phyloP scores from a whole-genome alignment of 768 basidiomycete genomes.

The Boletus sp. region DNA sequence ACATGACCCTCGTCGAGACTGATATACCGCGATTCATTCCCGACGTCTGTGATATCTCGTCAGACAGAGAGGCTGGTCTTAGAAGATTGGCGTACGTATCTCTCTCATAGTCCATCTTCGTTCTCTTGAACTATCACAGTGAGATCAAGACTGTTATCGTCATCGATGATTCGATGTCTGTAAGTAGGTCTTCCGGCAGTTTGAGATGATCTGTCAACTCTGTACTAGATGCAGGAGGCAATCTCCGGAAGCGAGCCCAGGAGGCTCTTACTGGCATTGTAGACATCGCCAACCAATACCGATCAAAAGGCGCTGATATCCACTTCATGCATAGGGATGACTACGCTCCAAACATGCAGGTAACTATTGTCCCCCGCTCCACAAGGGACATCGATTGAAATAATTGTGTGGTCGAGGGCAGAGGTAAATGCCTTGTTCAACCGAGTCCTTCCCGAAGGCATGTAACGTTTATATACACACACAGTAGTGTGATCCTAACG shows the following conservation, averaged over 20 bases:
- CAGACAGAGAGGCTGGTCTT: slow-evolving; percentile 22
- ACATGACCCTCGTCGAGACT: slow-evolving; percentile 24
- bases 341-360: slow-evolving; percentile 30
- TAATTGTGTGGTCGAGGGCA: slow-evolving; percentile 14
- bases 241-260: slow-evolving; percentile 37
- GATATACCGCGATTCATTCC: slow-evolving; percentile 30
- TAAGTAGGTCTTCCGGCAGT: slow-evolving; percentile 1
- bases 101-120: neutral
- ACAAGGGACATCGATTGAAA: neutral
- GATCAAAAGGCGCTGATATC: slow-evolving; percentile 39
- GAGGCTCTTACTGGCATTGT: slow-evolving; percentile 42
- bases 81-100: slow-evolving; percentile 28
- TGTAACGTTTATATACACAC: neutral
- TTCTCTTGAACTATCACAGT: slow-evolving; percentile 16
- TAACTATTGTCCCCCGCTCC: neutral
- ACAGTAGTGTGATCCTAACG: neutral
- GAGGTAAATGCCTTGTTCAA: slow-evolving; percentile 28
- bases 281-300: slow-evolving; percentile 35
- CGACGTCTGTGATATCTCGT: neutral
- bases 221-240: slow-evolving; percentile 37
- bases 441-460: slow-evolving; percentile 22
- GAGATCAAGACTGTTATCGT: slow-evolving; percentile 42
- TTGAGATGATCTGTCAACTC: neutral
- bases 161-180: slow-evolving; percentile 41
- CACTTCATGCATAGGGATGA: slow-evolving; percentile 39